Evolutionary conservation across 2,329 filamentous ascomycete species (phyloP).

Genomic region (Epichloe baconii): DNA sequence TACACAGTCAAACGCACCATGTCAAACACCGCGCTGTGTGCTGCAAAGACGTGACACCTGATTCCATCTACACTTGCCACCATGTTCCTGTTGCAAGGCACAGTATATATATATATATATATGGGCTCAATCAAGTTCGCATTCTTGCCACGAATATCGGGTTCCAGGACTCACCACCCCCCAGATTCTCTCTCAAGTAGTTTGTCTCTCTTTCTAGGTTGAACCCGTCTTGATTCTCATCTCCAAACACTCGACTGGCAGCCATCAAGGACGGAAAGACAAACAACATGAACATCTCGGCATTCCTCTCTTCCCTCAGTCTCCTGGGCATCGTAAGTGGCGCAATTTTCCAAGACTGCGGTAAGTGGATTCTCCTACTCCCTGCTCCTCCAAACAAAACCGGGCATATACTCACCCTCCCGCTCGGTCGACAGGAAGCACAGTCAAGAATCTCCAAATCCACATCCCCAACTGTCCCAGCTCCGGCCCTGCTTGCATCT

Average conservation of each 20-base stretch:
- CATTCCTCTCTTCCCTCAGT: background rate
- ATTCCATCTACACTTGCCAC: no score
- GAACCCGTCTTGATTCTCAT: background rate
- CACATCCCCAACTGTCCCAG: constrained; percentile 5
- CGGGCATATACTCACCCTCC: background rate
- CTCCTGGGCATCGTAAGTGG: background rate
- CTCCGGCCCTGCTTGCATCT: background rate
- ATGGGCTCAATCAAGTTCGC: no score
- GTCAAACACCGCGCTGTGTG: no score
- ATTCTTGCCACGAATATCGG: no score
- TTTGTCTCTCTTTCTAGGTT: background rate
- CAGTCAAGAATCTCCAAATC: constrained; percentile 1
- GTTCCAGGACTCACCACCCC: no score
- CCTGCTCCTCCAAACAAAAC: background rate
- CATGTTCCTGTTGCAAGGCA: no score
- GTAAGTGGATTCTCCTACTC: background rate
- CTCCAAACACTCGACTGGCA: no score
- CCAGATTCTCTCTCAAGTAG: no score
- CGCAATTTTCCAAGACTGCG: constrained; percentile 1
- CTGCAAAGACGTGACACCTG: no score
- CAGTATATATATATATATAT: no score
- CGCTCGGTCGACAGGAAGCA: background rate
- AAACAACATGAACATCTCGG: background rate
- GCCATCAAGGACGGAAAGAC: no score
- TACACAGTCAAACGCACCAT: no score